Percentiles rank a stretch among this genome's conserved stretches.
Conservation (phyloP, 2,329 filamentous ascomycete species). For the Cercospora zeina region DNA sequence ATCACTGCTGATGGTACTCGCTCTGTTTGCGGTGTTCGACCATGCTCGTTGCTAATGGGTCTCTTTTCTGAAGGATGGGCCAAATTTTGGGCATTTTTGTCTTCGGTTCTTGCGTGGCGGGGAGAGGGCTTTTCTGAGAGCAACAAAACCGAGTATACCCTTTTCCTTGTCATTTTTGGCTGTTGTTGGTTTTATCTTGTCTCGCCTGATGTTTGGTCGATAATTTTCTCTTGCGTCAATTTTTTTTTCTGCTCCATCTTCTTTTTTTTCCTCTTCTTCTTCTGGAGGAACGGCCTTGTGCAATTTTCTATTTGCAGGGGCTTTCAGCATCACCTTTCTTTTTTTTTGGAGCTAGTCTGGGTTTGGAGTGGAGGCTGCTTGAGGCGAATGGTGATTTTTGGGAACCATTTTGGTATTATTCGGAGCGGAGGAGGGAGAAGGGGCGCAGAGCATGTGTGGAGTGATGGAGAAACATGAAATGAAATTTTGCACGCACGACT, state of each 20-base stretch:
- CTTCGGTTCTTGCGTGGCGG: neutral
- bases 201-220: neutral
- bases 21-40: neutral
- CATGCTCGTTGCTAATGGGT: neutral
- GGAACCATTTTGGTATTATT: too few species aligned
- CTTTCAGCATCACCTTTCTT: too few species aligned
- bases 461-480: too few species aligned
- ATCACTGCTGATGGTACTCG: neutral
- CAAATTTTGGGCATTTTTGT: neutral
- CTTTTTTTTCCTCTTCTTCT: neutral
- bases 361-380: too few species aligned
- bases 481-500: too few species aligned
- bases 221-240: neutral
- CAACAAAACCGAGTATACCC: constrained; percentile 2
- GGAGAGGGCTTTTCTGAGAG: constrained; percentile 3
- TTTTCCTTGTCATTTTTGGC: neutral
- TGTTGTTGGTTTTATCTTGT: neutral
- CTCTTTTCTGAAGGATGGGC: too few species aligned
- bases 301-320: too few species aligned
- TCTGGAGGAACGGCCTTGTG: too few species aligned
- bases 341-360: too few species aligned
- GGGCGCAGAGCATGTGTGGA: too few species aligned
- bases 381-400: too few species aligned
- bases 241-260: neutral
- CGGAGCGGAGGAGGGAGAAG: too few species aligned